phyloP scores from a whole-genome alignment of 257 asterid genomes.

The Voacanga thouarsii region DNA sequence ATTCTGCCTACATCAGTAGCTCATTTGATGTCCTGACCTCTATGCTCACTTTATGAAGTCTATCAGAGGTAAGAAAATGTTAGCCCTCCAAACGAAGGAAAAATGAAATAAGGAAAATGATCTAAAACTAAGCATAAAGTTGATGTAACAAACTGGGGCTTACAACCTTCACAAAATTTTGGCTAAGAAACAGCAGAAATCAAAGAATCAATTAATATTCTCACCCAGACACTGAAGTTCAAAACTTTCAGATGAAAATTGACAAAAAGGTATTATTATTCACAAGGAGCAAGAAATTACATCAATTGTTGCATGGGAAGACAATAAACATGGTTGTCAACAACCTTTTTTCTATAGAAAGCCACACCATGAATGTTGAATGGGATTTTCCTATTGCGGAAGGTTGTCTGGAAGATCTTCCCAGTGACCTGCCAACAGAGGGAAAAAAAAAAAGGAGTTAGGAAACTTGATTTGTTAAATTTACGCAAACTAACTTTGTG shows the following conservation, averaged over 20 bases:
- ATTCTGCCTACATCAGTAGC: not conserved
- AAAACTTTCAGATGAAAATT: not conserved
- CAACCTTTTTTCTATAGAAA: slow-evolving; percentile 95
- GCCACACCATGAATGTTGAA: slow-evolving; percentile 96
- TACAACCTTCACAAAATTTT: not conserved
- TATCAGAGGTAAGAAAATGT: not conserved
- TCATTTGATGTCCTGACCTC: not conserved
- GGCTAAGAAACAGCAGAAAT: not conserved
- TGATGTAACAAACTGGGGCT: not conserved
- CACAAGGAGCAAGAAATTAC: not conserved
- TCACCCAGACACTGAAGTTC: not conserved
- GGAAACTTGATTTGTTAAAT: slow-evolving; percentile 9
- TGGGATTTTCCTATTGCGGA: slow-evolving; percentile 84
- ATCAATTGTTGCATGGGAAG: not conserved
- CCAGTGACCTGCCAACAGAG: slow-evolving; percentile 67
- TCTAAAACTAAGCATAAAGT: not conserved
- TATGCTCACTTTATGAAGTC: not conserved
- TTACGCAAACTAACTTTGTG: slow-evolving; percentile 15
- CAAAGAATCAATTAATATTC: not conserved
- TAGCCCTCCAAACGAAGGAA: not conserved
- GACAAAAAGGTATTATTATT: not conserved
- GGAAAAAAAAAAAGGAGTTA: not conserved
- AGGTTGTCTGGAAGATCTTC: slow-evolving; percentile 81
- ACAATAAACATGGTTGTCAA: slow-evolving; percentile 8
- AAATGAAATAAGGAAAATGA: not conserved